These are phyloP conservation scores for Talaromyces amestolkiae DNA, from an alignment of 2,329 filamentous ascomycete genomes.

Conservation along the genomic window DNA sequence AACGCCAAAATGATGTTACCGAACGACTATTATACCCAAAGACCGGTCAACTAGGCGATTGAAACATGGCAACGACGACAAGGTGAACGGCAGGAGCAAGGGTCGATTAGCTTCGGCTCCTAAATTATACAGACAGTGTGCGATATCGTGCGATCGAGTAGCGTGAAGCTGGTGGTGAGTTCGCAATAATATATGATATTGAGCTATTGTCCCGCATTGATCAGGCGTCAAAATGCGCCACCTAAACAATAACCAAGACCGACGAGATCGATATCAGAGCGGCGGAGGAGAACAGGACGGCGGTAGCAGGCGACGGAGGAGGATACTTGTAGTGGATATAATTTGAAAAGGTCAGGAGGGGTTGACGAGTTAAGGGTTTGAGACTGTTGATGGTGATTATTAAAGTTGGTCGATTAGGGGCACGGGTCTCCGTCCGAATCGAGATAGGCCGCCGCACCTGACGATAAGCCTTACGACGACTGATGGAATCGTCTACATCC, in stretches of 20 bases:
- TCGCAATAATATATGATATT: not conserved
- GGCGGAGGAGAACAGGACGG: not conserved
- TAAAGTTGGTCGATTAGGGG: constrained; percentile 4
- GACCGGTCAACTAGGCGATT: not conserved
- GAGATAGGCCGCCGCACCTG: not conserved
- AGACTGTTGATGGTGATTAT: not conserved
- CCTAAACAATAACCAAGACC: not conserved
- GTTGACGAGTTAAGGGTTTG: not conserved
- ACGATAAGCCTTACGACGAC: not conserved
- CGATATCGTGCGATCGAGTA: not conserved
- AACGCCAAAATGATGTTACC: not conserved
- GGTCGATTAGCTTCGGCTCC: not conserved
- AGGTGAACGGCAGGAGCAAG: not conserved
- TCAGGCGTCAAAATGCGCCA: not conserved
- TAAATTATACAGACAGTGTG: not conserved
- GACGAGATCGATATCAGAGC: not conserved
- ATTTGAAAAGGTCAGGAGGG: not conserved
- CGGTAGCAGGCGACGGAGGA: not conserved
- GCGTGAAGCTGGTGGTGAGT: not conserved
- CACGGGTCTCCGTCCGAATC: not conserved
- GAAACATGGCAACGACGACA: constrained; percentile 6
- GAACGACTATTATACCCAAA: constrained; percentile 1
- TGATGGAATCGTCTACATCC: not conserved
- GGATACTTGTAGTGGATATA: not conserved
- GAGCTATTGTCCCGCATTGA: constrained; percentile 3